Percentiles rank a stretch among this genome's conserved stretches.
phyloP scores from a whole-genome alignment of 352 stramenopile species.

The Phytophthora capsici region DNA sequence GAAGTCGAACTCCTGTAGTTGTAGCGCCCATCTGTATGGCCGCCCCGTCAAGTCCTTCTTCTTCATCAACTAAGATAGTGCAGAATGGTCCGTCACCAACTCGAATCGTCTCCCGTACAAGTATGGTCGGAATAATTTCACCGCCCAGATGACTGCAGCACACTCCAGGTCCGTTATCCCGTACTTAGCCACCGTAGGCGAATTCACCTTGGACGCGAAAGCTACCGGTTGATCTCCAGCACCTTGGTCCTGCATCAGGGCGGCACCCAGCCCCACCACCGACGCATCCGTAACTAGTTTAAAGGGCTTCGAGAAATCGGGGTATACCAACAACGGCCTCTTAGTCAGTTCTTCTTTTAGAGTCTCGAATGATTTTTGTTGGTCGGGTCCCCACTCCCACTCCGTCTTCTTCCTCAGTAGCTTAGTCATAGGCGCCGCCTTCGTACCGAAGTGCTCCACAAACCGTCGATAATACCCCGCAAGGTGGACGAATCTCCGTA shows the following conservation, averaged over 20 bases:
- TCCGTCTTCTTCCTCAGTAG: slow-evolving; percentile 22
- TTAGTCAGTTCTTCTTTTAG: slow-evolving; percentile 8
- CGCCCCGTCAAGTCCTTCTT: not conserved
- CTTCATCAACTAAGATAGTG: not conserved
- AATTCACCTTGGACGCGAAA: slow-evolving; percentile 21
- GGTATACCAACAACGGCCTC: slow-evolving; percentile 15
- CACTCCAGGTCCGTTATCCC: slow-evolving; percentile 37
- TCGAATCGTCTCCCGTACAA: not conserved
- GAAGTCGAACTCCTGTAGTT: slow-evolving; percentile 1
- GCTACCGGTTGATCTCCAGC: slow-evolving; percentile 6
- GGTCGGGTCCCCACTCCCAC: slow-evolving; percentile 28
- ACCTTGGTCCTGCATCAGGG: slow-evolving; percentile 33
- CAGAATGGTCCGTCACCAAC: too few relatives aligned
- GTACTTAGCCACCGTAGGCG: slow-evolving; percentile 21
- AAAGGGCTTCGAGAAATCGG: slow-evolving; percentile 38
- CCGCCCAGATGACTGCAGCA: slow-evolving; percentile 5
- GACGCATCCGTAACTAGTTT: slow-evolving; percentile 34
- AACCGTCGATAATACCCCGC: slow-evolving; percentile 37
- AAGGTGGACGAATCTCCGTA: slow-evolving; percentile 34
- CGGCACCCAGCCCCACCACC: slow-evolving; percentile 12
- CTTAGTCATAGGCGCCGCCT: slow-evolving; percentile 16
- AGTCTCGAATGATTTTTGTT: slow-evolving; percentile 23
- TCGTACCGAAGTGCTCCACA: slow-evolving; percentile 15
- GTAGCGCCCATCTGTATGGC: slow-evolving; percentile 1
- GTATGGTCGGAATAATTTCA: not conserved